A percentile compares a stretch with the other conserved stretches of the same genome.
Conservation (phyloP, 1,284 basidiomycete species). For the Fomitiporia mediterranea region DNA sequence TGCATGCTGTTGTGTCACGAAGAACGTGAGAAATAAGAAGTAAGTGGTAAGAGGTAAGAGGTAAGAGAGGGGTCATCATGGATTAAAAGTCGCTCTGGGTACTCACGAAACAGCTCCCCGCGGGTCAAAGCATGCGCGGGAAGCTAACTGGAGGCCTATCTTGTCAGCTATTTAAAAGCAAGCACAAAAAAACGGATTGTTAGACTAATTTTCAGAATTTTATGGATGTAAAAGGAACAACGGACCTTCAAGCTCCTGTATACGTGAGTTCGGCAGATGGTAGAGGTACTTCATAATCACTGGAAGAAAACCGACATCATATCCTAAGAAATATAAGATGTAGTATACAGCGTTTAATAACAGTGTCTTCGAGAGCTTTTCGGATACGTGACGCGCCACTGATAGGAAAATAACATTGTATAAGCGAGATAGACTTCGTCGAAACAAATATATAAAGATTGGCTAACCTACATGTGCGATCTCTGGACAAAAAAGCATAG, state of each 20-base stretch:
- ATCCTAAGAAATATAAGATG: conserved; percentile 46
- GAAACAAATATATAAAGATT: conserved; percentile 18
- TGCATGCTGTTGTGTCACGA: too few species aligned
- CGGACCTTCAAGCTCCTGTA: conserved; percentile 75
- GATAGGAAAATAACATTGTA: neutral
- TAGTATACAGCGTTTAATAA: conserved; percentile 47
- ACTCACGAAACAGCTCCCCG: conserved; percentile 64
- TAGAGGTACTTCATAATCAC: conserved; percentile 53
- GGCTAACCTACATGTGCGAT: conserved; percentile 77
- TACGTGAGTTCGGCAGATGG: conserved; percentile 80
- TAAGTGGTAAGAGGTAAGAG: conserved; percentile 9
- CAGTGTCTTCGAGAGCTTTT: conserved; percentile 58
- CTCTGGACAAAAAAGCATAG: conserved; percentile 44
- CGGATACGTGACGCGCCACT: conserved; percentile 77
- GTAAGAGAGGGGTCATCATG: neutral
- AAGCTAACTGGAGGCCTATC: conserved; percentile 69
- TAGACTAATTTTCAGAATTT: too few species aligned
- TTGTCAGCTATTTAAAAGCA: conserved; percentile 52
- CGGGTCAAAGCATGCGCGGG: conserved; percentile 81
- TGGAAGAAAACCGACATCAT: conserved; percentile 49
- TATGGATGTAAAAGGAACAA: too few species aligned
- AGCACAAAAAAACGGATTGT: neutral
- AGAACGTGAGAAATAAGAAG: neutral
- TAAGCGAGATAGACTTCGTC: neutral
- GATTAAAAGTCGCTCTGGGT: conserved; percentile 6